phyloP scores from a whole-genome alignment of 306 rosid species.

The Macrotyloma uniflorum region DNA sequence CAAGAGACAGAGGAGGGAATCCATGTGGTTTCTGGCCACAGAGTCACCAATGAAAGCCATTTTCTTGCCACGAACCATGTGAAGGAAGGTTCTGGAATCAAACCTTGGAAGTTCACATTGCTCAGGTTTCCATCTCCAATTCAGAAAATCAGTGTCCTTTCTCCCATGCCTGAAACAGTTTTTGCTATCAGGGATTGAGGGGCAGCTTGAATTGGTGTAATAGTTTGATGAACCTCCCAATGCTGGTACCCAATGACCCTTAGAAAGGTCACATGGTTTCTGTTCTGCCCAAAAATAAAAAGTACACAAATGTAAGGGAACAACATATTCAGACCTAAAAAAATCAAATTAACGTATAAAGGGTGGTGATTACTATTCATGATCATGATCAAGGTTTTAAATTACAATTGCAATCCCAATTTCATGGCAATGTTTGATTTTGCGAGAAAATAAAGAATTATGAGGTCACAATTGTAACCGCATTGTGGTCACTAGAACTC shows the following conservation, averaged over 20 bases:
- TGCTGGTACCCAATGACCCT: constrained; percentile 69
- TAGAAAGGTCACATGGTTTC: constrained; percentile 63
- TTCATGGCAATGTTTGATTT: background rate
- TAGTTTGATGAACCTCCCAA: constrained; percentile 39
- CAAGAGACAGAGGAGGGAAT: constrained; percentile 79
- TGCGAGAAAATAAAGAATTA: background rate
- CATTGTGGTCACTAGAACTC: background rate
- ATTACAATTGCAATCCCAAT: background rate
- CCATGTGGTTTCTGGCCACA: constrained; percentile 85
- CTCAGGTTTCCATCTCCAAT: constrained; percentile 92
- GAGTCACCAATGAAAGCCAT: constrained; percentile 91
- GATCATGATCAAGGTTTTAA: background rate
- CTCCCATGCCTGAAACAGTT: constrained; percentile 87
- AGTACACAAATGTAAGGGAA: background rate
- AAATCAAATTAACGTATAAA: background rate
- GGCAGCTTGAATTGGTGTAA: constrained; percentile 79
- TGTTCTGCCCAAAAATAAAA: constrained; percentile 41
- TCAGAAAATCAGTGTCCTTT: constrained; percentile 63
- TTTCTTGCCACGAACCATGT: constrained; percentile 66
- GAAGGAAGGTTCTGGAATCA: constrained; percentile 56
- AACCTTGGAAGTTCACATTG: constrained; percentile 70
- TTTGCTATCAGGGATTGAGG: constrained; percentile 70
- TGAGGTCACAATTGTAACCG: background rate
- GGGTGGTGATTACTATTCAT: background rate
- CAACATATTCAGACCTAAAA: background rate